Base-by-base conservation (phyloP, 2,329 filamentous ascomycete species). In the Colletotrichum siamense region DNA sequence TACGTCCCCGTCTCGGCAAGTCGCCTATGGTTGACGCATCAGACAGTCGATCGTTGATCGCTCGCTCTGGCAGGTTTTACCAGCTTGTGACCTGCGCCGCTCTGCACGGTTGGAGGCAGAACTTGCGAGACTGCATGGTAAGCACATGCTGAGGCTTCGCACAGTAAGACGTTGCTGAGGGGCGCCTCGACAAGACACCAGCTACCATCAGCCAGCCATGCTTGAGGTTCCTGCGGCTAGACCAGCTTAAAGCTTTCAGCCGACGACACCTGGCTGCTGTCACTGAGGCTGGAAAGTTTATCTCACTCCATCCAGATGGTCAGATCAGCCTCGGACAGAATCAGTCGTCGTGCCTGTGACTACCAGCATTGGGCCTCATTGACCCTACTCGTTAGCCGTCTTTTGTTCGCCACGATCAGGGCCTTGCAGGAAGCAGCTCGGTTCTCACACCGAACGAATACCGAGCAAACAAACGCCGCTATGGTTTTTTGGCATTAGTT, bases 1-100 rank as follows among this genome's bases (percentile, higher is more conserved):
- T 73, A 73, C 64, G 39, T 69, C 64, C 70, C 57, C 32, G 26
- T 76, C 57, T 73, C 49, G 34, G 28, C 49, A 76, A 65, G 44
- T 30, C 52, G 26, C 55, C 39, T 71, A 68, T 59, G 59, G 34
- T 65, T 49, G 24, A 73, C 64, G 59, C 59, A 69, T 32, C 69
- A 69, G 57, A 32, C 32, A 18, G n/a, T 26, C n/a, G n/a, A 22
- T 52, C n/a, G 6, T 52, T 52, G n/a, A 52, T 52, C 44, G 44
- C 44, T 52, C 44, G 44, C 44, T 52, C 44, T 22, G n/a, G 44
- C 44, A 52, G 44, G 44, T 12, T 22, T 22, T 52, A 5, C 44
- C 44, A 52, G n/a, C 44, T 13, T 22, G 44, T 52, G 44, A 52
- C 44, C 12, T 52, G 44, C n/a, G 44, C 44, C 44, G n/a, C 44